phyloP scores from a whole-genome alignment of 2,329 filamentous ascomycete species.

The Xylaria multiplex region DNA sequence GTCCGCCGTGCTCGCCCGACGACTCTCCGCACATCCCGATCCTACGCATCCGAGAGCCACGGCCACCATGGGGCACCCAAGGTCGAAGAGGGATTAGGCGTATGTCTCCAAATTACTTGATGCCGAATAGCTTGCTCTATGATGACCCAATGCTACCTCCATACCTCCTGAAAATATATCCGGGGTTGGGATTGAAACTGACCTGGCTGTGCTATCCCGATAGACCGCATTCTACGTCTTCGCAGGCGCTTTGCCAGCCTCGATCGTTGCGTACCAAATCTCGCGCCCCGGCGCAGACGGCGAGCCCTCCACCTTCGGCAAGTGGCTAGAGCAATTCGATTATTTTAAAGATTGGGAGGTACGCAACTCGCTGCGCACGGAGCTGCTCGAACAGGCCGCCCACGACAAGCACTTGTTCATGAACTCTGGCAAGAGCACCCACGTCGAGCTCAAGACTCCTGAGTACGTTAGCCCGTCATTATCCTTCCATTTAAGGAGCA shows the following conservation, averaged over 20 bases:
- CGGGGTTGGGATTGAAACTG: conserved; percentile 21
- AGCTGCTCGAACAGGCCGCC: conserved; percentile 64
- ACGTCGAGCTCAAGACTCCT: conserved; percentile 64
- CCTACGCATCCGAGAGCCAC: conserved; percentile 66
- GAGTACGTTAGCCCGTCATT: conserved; percentile 60
- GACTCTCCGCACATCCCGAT: conserved; percentile 53
- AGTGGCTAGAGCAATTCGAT: conserved; percentile 59
- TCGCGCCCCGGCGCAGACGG: conserved; percentile 61
- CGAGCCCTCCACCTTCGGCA: conserved; percentile 58
- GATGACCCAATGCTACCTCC: not conserved
- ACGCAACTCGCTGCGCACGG: conserved; percentile 64
- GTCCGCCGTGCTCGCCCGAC: conserved; percentile 52
- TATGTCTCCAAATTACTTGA: conserved; percentile 52
- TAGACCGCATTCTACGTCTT: conserved; percentile 62
- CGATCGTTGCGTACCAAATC: conserved; percentile 60
- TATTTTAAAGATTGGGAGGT: conserved; percentile 62
- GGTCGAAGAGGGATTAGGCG: conserved; percentile 65
- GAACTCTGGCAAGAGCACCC: conserved; percentile 56
- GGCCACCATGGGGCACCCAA: conserved; percentile 52
- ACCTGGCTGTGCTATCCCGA: conserved; percentile 3
- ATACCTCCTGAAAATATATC: not conserved
- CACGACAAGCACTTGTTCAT: conserved; percentile 66
- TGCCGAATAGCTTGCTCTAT: not conserved
- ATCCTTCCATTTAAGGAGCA: not conserved
- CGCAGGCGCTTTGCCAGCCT: conserved; percentile 57